A percentile compares a stretch with the other conserved stretches of the same genome.
phyloP scores from a whole-genome alignment of 768 basidiomycete species.

The Xerocomus brunneocitrinus region DNA sequence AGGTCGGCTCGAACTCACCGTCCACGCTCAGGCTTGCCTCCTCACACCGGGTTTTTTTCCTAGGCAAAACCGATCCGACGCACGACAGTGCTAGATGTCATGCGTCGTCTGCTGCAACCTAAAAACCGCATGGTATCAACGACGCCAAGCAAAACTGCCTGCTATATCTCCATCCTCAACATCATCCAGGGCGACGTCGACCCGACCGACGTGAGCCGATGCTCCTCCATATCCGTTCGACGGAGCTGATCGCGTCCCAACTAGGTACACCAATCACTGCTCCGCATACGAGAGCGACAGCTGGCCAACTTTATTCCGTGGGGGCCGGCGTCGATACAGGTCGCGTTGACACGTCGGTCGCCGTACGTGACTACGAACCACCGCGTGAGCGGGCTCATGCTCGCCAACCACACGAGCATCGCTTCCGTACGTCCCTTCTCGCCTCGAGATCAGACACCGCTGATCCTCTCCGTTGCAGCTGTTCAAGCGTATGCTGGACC shows the following conservation, averaged over 20 bases:
- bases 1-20: constrained; percentile 48
- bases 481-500: constrained; percentile 94
- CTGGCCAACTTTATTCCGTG: constrained; percentile 98
- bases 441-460: neutral
- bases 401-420: constrained; percentile 99
- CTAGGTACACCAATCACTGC: constrained; percentile 93
- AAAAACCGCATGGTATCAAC: constrained; percentile 99
- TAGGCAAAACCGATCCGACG: constrained; percentile 93
- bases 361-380: constrained; percentile 87
- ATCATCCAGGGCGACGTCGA: constrained; percentile 99
- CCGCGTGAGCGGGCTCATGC: constrained; percentile 96
- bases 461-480: constrained; percentile 43
- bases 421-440: constrained; percentile 63
- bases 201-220: constrained; percentile 74
- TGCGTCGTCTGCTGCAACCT: constrained; percentile 94
- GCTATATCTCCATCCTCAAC: constrained; percentile 96
- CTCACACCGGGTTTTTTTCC: neutral
- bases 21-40: neutral
- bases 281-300: constrained; percentile 94
- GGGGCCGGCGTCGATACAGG: constrained; percentile 98
- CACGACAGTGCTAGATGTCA: constrained; percentile 96
- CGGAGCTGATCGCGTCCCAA: neutral
- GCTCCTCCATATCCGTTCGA: neutral
- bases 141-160: constrained; percentile 83
- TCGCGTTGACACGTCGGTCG: constrained; percentile 87